Conservation (phyloP, 371 early-diverging fungal species). For the Haplosporangium sp. region DNA sequence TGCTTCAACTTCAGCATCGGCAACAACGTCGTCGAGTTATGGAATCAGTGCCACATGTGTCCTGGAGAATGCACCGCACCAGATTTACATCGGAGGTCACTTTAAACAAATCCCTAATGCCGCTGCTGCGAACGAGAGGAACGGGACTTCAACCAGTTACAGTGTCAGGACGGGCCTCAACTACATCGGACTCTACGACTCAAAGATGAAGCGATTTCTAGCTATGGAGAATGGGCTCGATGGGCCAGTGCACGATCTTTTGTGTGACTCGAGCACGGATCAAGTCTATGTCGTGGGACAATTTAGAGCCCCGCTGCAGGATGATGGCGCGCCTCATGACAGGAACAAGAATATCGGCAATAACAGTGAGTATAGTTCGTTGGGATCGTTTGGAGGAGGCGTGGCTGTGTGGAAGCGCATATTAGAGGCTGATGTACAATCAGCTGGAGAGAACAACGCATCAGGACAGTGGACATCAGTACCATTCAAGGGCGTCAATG, state of each 20-base stretch:
- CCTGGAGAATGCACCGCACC: constrained; percentile 30
- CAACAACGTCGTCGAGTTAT: neutral
- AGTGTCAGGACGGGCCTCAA: constrained; percentile 55
- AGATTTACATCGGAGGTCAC: constrained; percentile 65
- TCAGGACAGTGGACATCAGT: constrained; percentile 57
- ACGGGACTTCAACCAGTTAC: neutral
- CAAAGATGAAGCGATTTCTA: constrained; percentile 54
- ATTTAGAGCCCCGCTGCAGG: constrained; percentile 55
- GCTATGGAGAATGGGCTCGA: constrained; percentile 73
- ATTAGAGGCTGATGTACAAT: neutral
- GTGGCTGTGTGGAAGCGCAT: constrained; percentile 65
- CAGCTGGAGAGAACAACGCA: constrained; percentile 2
- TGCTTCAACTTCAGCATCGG: neutral
- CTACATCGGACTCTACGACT: constrained; percentile 67
- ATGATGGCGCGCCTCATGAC: neutral
- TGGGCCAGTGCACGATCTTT: constrained; percentile 72
- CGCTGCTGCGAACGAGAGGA: neutral
- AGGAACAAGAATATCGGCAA: constrained; percentile 2
- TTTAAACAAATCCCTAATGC: constrained; percentile 43
- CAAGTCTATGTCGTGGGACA: constrained; percentile 68
- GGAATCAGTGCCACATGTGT: constrained; percentile 45
- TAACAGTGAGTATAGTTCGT: constrained; percentile 26
- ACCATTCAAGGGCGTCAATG: constrained; percentile 75
- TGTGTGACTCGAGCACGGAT: constrained; percentile 64
- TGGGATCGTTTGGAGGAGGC: constrained; percentile 65